Percentiles rank a stretch among this genome's conserved stretches.
Conservation (phyloP, 2,329 filamentous ascomycete species). For the Sporothrix pallida region DNA sequence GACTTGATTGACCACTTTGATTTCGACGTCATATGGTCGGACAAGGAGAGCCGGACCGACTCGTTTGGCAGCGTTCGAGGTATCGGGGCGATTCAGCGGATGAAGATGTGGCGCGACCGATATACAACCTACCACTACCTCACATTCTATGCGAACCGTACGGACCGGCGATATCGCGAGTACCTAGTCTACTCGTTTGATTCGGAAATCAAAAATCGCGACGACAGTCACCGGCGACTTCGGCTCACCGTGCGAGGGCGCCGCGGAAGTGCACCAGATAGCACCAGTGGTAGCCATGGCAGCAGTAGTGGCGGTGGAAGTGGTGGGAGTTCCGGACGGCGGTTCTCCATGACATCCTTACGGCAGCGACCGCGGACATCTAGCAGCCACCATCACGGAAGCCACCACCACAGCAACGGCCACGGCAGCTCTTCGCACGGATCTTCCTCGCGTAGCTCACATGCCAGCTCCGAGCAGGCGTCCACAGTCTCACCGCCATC, state of each 20-base stretch:
- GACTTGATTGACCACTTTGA: constrained; percentile 59
- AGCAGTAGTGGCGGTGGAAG: constrained; percentile 34
- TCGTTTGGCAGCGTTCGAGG: constrained; percentile 57
- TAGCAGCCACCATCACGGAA: not conserved
- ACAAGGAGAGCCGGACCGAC: constrained; percentile 56
- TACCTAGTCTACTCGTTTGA: constrained; percentile 57
- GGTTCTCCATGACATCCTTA: constrained; percentile 53
- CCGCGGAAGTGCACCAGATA: constrained; percentile 51
- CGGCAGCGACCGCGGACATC: constrained; percentile 46
- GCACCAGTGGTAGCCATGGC: constrained; percentile 36
- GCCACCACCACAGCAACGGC: constrained; percentile 36
- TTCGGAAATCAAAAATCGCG: constrained; percentile 52
- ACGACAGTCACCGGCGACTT: constrained; percentile 54
- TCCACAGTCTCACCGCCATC: constrained; percentile 29
- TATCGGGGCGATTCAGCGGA: constrained; percentile 57
- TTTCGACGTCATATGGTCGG: constrained; percentile 59
- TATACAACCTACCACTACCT: constrained; percentile 56
- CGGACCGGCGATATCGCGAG: constrained; percentile 56
- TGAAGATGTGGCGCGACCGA: constrained; percentile 59
- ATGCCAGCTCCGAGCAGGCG: constrained; percentile 34
- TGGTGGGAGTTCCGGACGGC: constrained; percentile 40
- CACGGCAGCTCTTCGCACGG: constrained; percentile 37
- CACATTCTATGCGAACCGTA: constrained; percentile 52
- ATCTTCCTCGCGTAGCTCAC: constrained; percentile 33
- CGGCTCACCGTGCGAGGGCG: constrained; percentile 51